Evolutionary conservation across 2,329 filamentous ascomycete species (phyloP).

Genomic region (Fusarium subglutinans): DNA sequence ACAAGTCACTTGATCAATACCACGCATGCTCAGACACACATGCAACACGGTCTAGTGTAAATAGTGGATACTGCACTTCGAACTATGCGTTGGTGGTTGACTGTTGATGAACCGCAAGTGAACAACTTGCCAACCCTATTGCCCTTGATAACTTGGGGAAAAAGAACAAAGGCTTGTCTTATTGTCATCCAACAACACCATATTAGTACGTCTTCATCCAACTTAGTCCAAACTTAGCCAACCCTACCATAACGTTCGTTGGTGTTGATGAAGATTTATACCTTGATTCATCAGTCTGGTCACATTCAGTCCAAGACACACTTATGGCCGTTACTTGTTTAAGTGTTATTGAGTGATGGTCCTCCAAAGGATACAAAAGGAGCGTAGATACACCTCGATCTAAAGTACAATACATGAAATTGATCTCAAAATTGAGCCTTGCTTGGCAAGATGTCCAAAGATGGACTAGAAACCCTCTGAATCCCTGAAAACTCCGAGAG

Average conservation of each 20-base stretch:
- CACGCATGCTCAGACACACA: background rate
- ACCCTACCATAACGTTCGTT: background rate
- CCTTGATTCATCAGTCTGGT: background rate
- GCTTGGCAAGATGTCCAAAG: conserved; percentile 29
- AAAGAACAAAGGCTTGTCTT: background rate
- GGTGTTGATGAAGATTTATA: background rate
- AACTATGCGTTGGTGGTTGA: background rate
- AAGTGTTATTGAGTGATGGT: conserved; percentile 4
- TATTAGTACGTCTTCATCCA: background rate
- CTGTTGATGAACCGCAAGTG: background rate
- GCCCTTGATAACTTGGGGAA: background rate
- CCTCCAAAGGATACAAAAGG: conserved; percentile 9
- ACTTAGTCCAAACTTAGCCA: background rate
- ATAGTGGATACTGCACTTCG: background rate
- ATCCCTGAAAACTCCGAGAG: conserved; percentile 1
- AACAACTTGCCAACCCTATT: background rate
- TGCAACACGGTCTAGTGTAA: background rate
- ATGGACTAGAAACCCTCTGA: conserved; percentile 16
- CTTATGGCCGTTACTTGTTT: conserved; percentile 1
- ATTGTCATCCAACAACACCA: background rate
- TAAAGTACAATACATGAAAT: conserved; percentile 39
- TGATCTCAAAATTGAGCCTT: conserved; percentile 30
- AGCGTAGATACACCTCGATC: conserved; percentile 34
- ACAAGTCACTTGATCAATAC: conserved; percentile 15
- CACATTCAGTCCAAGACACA: background rate